phyloP scores from a whole-genome alignment of 192 early-diverging fungal species.

The Glomus cerebriforme region DNA sequence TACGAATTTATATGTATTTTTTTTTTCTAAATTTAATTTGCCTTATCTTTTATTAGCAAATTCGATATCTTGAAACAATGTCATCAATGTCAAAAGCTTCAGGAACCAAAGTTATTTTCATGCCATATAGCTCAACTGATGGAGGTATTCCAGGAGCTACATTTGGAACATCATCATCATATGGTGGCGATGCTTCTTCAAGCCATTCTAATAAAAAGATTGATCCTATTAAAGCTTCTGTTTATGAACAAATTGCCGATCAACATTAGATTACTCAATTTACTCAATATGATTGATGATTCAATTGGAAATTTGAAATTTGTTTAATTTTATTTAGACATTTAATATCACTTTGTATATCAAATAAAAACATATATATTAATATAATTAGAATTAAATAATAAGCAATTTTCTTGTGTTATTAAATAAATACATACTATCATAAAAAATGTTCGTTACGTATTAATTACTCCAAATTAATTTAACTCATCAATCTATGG shows the following conservation, averaged over 20 bases:
- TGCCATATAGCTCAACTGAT: slow-evolving; percentile 44
- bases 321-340: no score
- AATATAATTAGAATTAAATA: no score
- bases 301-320: no score
- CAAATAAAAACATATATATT: no score
- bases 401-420: no score
- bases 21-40: not conserved
- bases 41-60: slow-evolving; percentile 56
- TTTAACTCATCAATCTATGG: not conserved
- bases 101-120: slow-evolving; percentile 75
- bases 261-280: not conserved
- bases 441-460: no score
- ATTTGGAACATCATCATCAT: no score
- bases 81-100: slow-evolving; percentile 71
- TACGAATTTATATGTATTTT: not conserved
- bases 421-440: no score
- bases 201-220: not conserved
- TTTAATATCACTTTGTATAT: no score
- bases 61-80: slow-evolving; percentile 89
- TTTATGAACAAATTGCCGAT: not conserved
- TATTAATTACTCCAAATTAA: no score
- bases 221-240: not conserved
- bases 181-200: no score
- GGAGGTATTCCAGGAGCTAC: not conserved
- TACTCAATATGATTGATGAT: no score